A percentile compares a stretch with the other conserved stretches of the same genome.
Evolutionary conservation across 306 rosid genomes (phyloP).

Genomic region (Dalbergia cochinchinensis): DNA sequence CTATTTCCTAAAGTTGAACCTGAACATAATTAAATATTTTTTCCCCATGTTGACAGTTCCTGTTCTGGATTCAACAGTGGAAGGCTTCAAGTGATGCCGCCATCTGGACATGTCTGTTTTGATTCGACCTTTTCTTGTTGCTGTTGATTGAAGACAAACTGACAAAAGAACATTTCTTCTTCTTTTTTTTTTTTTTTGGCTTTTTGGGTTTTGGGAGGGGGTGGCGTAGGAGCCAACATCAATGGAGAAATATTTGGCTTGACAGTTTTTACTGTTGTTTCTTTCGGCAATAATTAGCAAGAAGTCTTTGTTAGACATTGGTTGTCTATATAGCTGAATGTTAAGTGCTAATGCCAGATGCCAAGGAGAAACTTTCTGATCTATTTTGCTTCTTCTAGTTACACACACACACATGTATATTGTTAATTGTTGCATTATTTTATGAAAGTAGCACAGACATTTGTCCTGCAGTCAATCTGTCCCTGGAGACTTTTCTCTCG

Average conservation of each 20-base stretch:
- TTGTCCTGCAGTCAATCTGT: neutral
- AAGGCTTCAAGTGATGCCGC: neutral
- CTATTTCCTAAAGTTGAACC: neutral
- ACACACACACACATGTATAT: neutral
- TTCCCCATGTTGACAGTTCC: slow-evolving; percentile 11
- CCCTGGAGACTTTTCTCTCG: neutral
- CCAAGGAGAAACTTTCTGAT: neutral
- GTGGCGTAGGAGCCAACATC: no score
- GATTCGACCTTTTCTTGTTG: slow-evolving; percentile 2
- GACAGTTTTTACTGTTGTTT: neutral
- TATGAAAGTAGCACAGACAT: neutral
- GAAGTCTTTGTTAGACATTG: slow-evolving; percentile 1
- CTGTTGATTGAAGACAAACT: slow-evolving; percentile 3
- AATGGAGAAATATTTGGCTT: neutral
- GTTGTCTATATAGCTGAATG: neutral
- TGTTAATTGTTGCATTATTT: neutral
- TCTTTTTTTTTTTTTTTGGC: no score
- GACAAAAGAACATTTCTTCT: neutral
- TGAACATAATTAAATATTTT: slow-evolving; percentile 10
- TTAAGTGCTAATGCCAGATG: slow-evolving; percentile 2
- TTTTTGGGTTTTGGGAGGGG: no score
- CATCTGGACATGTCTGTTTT: neutral
- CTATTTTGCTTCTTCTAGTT: neutral
- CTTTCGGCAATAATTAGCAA: neutral
- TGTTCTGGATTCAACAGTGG: slow-evolving; percentile 1